Evolutionary conservation across 257 asterid species (phyloP), one percentile per base, ranked within the genome.

Genomic region (Nicotiana noctiflora): DNA sequence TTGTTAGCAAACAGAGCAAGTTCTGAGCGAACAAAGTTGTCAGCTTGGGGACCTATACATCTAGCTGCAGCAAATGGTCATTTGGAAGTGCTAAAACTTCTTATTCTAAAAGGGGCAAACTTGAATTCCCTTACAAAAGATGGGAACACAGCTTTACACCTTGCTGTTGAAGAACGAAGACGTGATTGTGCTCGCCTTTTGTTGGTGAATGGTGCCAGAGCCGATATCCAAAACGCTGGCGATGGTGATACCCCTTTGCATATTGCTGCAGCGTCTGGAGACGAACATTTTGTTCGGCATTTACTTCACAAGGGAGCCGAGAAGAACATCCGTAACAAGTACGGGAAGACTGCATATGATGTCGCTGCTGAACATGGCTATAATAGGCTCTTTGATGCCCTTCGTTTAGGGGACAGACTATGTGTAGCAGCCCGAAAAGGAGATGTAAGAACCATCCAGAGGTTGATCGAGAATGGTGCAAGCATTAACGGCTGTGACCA

Each of bases 361-460:
- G 88, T 91, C 5, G 95, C 96, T 2, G 97, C 93, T 1, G 96
- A 93, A 80, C 84, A 87, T 53, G 98, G 98, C n/a, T 88, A 92
- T 77, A 34, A 82, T 0, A 86, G 84, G 81, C 90, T 93, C 21
- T 93, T 88, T 65, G 96, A 93, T 13, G 88, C 86, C 2, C 93
- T 93, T 2, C 89, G 89, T 32, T 93, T n/a, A 3, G 92, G 95
- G 0, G 97, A 93, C 81, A 85, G 34, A 10, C 56, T 93, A 11
- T 91, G 96, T 55, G 55, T 79, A 0, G 94, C 94, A 0, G 93
- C 94, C 0, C 76, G 97, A 37, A 91, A 91, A 61, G 97, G 98
- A 2, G 94, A 93, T 21, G 84, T 89, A 0, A 81, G 98, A 84
- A 84, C 89, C 84, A 87, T 93, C 70, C 84, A 84, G 7, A 79